phyloP scores from a whole-genome alignment of 495 filamentous ascomycete genomes.

The Thozetella sp. region DNA sequence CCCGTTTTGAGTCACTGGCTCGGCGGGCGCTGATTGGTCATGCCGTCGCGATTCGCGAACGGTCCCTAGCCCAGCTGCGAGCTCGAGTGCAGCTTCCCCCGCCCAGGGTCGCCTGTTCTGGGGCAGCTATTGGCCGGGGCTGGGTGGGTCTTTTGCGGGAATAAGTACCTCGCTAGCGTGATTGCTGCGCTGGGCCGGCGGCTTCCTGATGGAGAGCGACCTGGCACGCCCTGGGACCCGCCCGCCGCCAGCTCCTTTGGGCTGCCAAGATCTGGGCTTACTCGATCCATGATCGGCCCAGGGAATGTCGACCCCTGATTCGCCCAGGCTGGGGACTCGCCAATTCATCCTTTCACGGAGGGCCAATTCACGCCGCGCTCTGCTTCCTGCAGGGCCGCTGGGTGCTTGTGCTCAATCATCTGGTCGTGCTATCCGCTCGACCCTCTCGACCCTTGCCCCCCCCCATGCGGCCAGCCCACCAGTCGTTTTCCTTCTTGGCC shows the following conservation, averaged over 20 bases:
- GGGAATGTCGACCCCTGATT: constrained; percentile 13
- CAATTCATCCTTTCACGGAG: constrained; percentile 11
- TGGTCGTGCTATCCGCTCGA: constrained; percentile 32
- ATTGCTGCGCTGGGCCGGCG: no score
- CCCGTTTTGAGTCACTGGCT: constrained; percentile 19
- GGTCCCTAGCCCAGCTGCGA: constrained; percentile 24
- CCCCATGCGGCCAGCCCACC: constrained; percentile 14
- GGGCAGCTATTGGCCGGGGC: no score
- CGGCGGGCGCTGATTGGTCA: constrained; percentile 20
- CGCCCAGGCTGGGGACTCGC: constrained; percentile 8
- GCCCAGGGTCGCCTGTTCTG: no score
- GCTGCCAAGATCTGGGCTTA: constrained; percentile 11
- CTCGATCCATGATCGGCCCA: constrained; percentile 16
- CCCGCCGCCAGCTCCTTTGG: not conserved
- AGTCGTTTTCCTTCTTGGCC: constrained; percentile 22
- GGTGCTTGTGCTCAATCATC: constrained; percentile 27
- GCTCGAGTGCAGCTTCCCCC: no score
- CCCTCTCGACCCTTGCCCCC: constrained; percentile 25
- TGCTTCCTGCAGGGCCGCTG: constrained; percentile 12
- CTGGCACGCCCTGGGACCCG: no score
- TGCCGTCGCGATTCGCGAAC: constrained; percentile 11
- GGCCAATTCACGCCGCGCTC: constrained; percentile 14
- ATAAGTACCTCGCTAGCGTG: no score
- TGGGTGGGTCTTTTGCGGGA: no score
- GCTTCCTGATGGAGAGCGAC: no score